phyloP scores from a whole-genome alignment of 805 yeast species.

The Saccharomycopsis babjevae region DNA sequence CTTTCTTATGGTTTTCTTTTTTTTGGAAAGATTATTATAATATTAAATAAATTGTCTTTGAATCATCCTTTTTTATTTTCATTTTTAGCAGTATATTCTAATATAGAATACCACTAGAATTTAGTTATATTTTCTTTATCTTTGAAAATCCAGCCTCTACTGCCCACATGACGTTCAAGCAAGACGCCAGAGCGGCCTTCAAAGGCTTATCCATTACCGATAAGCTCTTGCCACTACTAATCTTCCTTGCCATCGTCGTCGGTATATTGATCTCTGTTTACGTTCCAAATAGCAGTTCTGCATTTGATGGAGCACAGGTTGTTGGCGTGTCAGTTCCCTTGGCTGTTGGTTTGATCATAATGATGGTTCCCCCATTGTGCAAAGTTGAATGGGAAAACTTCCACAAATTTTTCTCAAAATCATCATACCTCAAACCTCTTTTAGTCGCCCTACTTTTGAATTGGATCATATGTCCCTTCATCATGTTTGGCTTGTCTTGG shows the following conservation, averaged over 20 bases:
- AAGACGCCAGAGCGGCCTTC: slow-evolving; percentile 2
- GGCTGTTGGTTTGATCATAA: slow-evolving; percentile 41
- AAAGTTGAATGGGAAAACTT: slow-evolving; percentile 43
- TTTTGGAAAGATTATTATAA: not conserved
- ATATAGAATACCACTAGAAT: not conserved
- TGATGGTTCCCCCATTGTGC: slow-evolving; percentile 51
- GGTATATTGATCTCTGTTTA: slow-evolving; percentile 35
- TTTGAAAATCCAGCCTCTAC: not conserved
- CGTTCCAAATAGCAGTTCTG: slow-evolving; percentile 28
- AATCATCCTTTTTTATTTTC: not conserved
- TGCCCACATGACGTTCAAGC: not conserved
- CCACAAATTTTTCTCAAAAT: slow-evolving; percentile 22
- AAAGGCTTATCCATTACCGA: slow-evolving; percentile 26
- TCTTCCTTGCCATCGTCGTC: slow-evolving; percentile 29
- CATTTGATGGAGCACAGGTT: slow-evolving; percentile 28
- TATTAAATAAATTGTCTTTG: not conserved
- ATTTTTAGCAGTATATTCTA: not conserved
- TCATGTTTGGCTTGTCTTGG: slow-evolving; percentile 52
- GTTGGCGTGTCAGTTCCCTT: slow-evolving; percentile 35
- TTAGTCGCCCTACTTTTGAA: slow-evolving; percentile 35
- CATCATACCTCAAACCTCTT: slow-evolving; percentile 24
- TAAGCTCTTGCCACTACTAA: slow-evolving; percentile 28
- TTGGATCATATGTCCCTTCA: slow-evolving; percentile 47
- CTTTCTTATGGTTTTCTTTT: not conserved
- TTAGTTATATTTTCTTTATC: not conserved